Conservation (phyloP, 2,329 filamentous ascomycete genomes). For the Fonsecaea monophora region DNA sequence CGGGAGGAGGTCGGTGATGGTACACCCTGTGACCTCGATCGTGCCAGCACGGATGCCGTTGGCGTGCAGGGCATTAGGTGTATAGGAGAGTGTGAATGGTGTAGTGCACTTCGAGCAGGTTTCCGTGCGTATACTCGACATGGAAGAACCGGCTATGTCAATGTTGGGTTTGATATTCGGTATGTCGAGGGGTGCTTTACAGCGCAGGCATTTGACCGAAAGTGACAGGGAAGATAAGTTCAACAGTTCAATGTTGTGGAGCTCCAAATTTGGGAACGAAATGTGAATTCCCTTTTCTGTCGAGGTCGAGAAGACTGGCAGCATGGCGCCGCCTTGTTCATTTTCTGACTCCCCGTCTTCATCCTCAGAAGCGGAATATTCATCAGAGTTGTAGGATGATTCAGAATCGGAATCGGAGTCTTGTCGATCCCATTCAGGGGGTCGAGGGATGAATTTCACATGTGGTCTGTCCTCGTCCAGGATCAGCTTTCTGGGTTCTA, state of each 20-base stretch:
- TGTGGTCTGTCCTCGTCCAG: constrained; percentile 62
- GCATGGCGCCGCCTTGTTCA: constrained; percentile 49
- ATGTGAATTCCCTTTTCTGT: constrained; percentile 68
- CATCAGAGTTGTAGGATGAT: constrained; percentile 52
- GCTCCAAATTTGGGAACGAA: constrained; percentile 77
- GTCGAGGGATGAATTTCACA: constrained; percentile 73
- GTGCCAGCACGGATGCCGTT: constrained; percentile 79
- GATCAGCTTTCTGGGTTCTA: constrained; percentile 14
- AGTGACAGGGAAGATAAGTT: constrained; percentile 71
- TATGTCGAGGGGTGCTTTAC: constrained; percentile 75
- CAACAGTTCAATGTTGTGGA: constrained; percentile 78
- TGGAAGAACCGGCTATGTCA: constrained; percentile 37
- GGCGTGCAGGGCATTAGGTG: constrained; percentile 73
- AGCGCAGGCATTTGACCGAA: constrained; percentile 78
- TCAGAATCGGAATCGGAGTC: constrained; percentile 47
- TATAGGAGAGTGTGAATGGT: constrained; percentile 53
- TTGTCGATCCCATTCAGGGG: constrained; percentile 72
- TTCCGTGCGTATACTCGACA: constrained; percentile 44
- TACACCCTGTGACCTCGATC: constrained; percentile 76
- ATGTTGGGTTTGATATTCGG: constrained; percentile 66
- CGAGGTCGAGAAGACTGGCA: constrained; percentile 41
- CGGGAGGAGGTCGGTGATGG: constrained; percentile 75
- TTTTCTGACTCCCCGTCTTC: constrained; percentile 44
- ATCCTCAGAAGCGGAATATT: constrained; percentile 51
- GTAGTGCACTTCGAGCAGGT: constrained; percentile 64